Base-by-base conservation (phyloP, 495 filamentous ascomycete genomes). In the Neurospora sublineolata region DNA sequence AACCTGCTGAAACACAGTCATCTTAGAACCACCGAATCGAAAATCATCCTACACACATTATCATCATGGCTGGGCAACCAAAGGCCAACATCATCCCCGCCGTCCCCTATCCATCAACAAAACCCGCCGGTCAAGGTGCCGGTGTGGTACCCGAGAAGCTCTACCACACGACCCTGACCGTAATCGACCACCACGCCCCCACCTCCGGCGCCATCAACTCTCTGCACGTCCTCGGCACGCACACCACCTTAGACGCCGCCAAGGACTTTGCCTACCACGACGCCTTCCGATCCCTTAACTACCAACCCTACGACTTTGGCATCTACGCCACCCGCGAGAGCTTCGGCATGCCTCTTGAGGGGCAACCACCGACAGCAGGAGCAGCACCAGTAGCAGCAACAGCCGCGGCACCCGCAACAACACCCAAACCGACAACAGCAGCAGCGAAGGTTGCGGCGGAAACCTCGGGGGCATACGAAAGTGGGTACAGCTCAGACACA, bases 111-210 rank as follows among this genome's bases (percentile, higher is more conserved):
- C 10, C 46, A 6, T 58, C 46, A 30, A 58, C 23, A 30, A 58
- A 60, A 60, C 12, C 52, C 23, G 52, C 52, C 23, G 52, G 23
- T 60, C 23, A 16, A 60, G 14, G 23, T 30, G 52, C 52, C 52
- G 52, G 6, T 1, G 52, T 36, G 9, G 39, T 76, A 23, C 76
- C 79, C 0, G 77, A 81, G 52, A 58, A 75, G 14, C 77, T 84
- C 10, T 84, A 74, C 76, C 82, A 83, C 72, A 80, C 82, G 33
- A 79, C 77, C 42, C 71, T 83, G 18, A 82, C 79, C 3, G 77
- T 83, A 7, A 77, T 78, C 69, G 79, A 81, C 71, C 78, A 70
- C 70, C 75, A 76, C 68, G 67, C 52, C 40, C 75, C 79, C 68
- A 78, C 79, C 33, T 79, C 73, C 0, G 79, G 80, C 36, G 72